These are phyloP conservation scores for Naganishia sp. DNA, from an alignment of 1,284 basidiomycete species.

Conservation along the genomic window DNA sequence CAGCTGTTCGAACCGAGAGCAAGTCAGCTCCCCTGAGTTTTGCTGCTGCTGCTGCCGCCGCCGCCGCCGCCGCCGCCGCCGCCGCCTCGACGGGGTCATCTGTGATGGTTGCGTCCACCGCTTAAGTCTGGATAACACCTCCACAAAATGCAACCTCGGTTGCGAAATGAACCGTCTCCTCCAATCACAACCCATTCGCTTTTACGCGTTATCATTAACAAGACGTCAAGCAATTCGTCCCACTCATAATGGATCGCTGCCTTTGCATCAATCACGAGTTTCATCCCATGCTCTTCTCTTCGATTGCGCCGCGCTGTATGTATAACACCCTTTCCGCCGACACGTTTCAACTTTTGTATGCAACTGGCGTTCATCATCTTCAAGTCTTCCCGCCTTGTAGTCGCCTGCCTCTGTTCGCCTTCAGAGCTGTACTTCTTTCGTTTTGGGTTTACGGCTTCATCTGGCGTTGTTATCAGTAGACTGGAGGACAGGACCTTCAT, in stretches of 20 bases:
- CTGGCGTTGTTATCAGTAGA: not conserved
- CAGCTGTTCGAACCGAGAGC: constrained; percentile 35
- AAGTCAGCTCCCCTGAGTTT: constrained; percentile 43
- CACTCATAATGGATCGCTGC: constrained; percentile 12
- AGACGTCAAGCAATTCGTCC: not conserved
- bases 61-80: constrained; percentile 35
- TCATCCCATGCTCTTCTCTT: not conserved
- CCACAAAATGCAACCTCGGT: constrained; percentile 8
- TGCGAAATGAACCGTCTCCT: not conserved
- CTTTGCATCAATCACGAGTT: not conserved
- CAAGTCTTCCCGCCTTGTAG: not conserved
- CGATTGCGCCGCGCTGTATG: constrained; percentile 7
- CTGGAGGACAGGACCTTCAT: not conserved
- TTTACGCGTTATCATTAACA: not conserved
- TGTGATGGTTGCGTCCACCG: constrained; percentile 44
- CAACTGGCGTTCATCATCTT: not conserved
- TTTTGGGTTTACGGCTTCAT: constrained; percentile 22
- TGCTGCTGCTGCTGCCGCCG: constrained; percentile 37
- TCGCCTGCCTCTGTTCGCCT: not conserved
- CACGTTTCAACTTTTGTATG: constrained; percentile 15
- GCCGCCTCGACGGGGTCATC: constrained; percentile 38
- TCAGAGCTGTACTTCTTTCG: constrained; percentile 6
- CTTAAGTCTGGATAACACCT: constrained; percentile 36
- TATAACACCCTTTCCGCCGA: constrained; percentile 3
- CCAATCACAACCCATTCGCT: not conserved